phyloP scores from a whole-genome alignment of 768 basidiomycete species.

The Dictyophora rubrovolvata region DNA sequence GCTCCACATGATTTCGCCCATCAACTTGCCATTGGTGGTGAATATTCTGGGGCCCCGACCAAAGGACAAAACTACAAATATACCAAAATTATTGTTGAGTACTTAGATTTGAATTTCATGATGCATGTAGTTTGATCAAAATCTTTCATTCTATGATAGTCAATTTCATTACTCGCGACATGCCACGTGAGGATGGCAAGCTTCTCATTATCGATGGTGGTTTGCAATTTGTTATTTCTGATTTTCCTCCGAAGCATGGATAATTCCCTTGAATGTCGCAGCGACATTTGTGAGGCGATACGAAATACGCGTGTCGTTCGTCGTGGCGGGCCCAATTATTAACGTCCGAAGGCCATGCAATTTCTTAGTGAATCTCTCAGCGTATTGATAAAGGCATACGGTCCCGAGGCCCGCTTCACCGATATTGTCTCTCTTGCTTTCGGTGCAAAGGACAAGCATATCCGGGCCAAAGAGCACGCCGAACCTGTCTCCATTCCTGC shows the following conservation, averaged over 20 bases:
- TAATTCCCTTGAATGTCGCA: too few species aligned
- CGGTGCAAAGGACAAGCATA: constrained; percentile 56
- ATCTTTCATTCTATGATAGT: constrained; percentile 34
- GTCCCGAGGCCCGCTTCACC: constrained; percentile 97
- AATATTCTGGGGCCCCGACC: constrained; percentile 96
- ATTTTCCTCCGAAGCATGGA: too few species aligned
- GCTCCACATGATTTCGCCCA: constrained; percentile 91
- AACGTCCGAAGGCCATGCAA: constrained; percentile 96
- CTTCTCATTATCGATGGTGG: constrained; percentile 99
- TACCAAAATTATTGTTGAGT: constrained; percentile 90
- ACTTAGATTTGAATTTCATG: background rate
- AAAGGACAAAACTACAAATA: constrained; percentile 99
- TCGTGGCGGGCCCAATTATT: constrained; percentile 98
- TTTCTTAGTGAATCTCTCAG: constrained; percentile 92
- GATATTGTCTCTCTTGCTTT: constrained; percentile 98
- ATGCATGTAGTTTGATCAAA: constrained; percentile 11
- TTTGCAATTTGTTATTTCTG: constrained; percentile 99
- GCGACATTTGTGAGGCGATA: too few species aligned
- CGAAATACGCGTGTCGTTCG: constrained; percentile 93
- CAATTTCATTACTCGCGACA: constrained; percentile 89
- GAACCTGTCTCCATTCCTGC: constrained; percentile 27
- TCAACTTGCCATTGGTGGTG: constrained; percentile 98
- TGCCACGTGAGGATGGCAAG: constrained; percentile 76
- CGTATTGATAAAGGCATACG: constrained; percentile 93
- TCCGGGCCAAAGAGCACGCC: constrained; percentile 17